Evolutionary conservation across 2,329 filamentous ascomycete species (phyloP), one percentile per base, ranked within the genome.

Genomic region (Alternaria sp.): DNA sequence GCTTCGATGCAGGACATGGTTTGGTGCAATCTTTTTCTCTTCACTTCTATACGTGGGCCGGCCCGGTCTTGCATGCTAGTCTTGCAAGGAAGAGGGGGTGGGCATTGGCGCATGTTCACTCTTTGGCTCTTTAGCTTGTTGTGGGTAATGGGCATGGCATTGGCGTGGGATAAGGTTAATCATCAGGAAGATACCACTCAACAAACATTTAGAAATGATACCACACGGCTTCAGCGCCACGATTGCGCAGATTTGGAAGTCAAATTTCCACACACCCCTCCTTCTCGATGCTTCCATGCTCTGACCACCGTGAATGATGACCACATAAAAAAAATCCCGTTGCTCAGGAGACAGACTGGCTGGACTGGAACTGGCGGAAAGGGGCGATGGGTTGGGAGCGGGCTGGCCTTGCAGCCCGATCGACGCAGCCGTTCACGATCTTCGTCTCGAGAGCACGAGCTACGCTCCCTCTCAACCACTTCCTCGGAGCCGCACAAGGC

Each of bases 1-100:
- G 58, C 59, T 68, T 69, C 62, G 56, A 72, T 72, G 65, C 71
- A 68, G 68, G 63, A 65, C 70, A 70, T 68, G 57, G 63, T 54
- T 64, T 60, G 40, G 51, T 47, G 46, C 47, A 50, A 59, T 50
- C 46, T 46, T 61, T 54, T 50, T 44, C 30, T 45, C 25, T 51
- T 43, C 43, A 43, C 62, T 72, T 65, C 49, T 57, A 52, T 57
- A 56, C 45, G 52, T 58, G 57, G 54, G 57, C 53, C 52, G 58
- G 63, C 57, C 58, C 60, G 63, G 53, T 17, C 44, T 54, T 25
- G 46, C 54, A 50, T 47, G 50, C 40, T 52, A 52, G 49, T 52
- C 30, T 59, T 54, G 44, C 23, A 50, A 57, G 47, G 55, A 62
- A 52, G 30, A 26, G 49, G 52, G 49, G 49, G 19, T 52, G 28